Percentiles rank a stretch among this genome's conserved stretches.
phyloP scores from a whole-genome alignment of 2,329 filamentous ascomycete genomes.

The Penicillium expansum region DNA sequence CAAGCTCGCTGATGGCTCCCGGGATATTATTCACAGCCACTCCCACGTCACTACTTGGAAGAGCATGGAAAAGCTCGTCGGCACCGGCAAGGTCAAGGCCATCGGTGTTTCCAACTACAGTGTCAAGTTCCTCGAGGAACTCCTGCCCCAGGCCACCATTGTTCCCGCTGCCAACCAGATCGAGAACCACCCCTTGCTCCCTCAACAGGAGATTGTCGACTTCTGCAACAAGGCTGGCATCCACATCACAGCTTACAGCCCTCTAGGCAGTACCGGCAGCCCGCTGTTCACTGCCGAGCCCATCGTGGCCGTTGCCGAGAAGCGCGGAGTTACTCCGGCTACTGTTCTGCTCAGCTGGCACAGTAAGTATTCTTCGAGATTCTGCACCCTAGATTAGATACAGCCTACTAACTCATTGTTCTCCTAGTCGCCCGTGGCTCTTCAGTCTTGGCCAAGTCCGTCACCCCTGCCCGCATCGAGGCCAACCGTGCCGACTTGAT shows the following conservation, averaged over 20 bases:
- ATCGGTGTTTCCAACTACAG: slow-evolving; percentile 63
- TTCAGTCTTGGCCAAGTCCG: slow-evolving; percentile 44
- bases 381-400: not conserved
- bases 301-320: slow-evolving; percentile 42
- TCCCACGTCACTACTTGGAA: slow-evolving; percentile 76
- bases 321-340: slow-evolving; percentile 40
- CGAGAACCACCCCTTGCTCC: slow-evolving; percentile 71
- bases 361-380: slow-evolving; percentile 26
- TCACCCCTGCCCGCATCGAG: slow-evolving; percentile 42
- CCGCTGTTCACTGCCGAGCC: slow-evolving; percentile 44
- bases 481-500: slow-evolving; percentile 40
- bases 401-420: not conserved
- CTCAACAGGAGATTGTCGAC: slow-evolving; percentile 53
- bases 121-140: slow-evolving; percentile 52
- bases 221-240: slow-evolving; percentile 53
- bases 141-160: slow-evolving; percentile 58
- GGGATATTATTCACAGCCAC: slow-evolving; percentile 68
- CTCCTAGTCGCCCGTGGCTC: slow-evolving; percentile 38
- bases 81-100: slow-evolving; percentile 53
- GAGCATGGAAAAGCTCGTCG: slow-evolving; percentile 60
- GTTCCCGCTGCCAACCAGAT: slow-evolving; percentile 74
- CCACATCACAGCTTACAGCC: slow-evolving; percentile 53
- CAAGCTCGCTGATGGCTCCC: slow-evolving; percentile 67
- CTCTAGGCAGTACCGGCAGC: slow-evolving; percentile 43
- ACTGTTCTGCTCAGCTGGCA: slow-evolving; percentile 47